These are phyloP conservation scores for Pestalotiopsis sp. DNA, from an alignment of 2,329 filamentous ascomycete genomes.

Conservation along the genomic window DNA sequence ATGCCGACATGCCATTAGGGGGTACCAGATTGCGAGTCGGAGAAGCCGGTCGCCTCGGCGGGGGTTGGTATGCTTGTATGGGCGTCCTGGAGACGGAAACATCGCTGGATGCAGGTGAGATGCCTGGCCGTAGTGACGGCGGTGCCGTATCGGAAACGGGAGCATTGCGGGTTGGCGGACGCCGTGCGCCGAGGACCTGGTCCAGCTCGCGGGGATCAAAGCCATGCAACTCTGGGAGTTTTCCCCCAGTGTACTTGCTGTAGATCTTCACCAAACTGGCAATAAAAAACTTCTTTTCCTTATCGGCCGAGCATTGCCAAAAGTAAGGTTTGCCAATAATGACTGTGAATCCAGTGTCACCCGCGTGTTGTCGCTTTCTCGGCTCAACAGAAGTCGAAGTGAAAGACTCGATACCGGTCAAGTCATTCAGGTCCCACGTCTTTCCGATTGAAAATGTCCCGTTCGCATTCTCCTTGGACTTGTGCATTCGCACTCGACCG, in stretches of 20 bases:
- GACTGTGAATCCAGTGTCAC: slow-evolving; percentile 81
- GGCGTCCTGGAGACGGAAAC: background rate
- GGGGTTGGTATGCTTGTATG: slow-evolving; percentile 9
- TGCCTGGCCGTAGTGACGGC: background rate
- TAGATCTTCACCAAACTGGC: slow-evolving; percentile 95
- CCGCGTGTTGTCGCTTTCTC: slow-evolving; percentile 73
- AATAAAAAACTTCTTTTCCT: slow-evolving; percentile 99
- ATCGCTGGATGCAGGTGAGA: background rate
- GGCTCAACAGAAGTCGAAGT: slow-evolving; percentile 59
- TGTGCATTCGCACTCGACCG: slow-evolving; percentile 91
- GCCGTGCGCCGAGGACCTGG: slow-evolving; percentile 64
- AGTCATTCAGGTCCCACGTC: slow-evolving; percentile 94
- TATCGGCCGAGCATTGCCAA: slow-evolving; percentile 89
- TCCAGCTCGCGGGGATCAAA: slow-evolving; percentile 82
- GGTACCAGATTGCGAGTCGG: slow-evolving; percentile 33
- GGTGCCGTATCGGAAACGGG: slow-evolving; percentile 21
- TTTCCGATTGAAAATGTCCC: slow-evolving; percentile 97
- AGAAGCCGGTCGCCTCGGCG: slow-evolving; percentile 12
- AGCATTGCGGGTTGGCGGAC: slow-evolving; percentile 33
- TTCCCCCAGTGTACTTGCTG: slow-evolving; percentile 90
- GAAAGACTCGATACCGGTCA: slow-evolving; percentile 81
- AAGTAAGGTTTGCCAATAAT: slow-evolving; percentile 94
- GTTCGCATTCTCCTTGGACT: slow-evolving; percentile 92
- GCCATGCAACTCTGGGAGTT: slow-evolving; percentile 73
- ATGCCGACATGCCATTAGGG: slow-evolving; percentile 40